Percentiles rank a stretch among this genome's conserved stretches.
Evolutionary conservation across 2,329 filamentous ascomycete genomes (phyloP).

Genomic region (Tolypocladium album): DNA sequence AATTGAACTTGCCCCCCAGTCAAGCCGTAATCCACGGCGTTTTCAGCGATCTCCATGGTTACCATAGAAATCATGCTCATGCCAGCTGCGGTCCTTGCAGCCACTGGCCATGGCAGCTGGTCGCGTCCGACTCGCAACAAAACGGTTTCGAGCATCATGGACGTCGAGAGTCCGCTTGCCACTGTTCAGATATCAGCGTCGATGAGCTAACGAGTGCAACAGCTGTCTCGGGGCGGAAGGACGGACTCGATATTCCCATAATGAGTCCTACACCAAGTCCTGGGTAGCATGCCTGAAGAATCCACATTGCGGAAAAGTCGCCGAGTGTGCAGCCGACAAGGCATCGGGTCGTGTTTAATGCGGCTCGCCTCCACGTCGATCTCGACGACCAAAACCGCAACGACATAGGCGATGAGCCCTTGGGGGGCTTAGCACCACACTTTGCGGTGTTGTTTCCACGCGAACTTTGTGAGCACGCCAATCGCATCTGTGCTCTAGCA

Average conservation of each 20-base stretch:
- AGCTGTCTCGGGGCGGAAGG: not conserved
- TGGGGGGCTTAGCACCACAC: not conserved
- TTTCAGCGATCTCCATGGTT: conserved; percentile 46
- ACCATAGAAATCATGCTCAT: conserved; percentile 51
- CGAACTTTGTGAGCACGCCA: not conserved
- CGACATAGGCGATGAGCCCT: not conserved
- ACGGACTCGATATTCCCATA: conserved; percentile 40
- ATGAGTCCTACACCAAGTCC: conserved; percentile 34
- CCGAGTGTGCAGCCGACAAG: conserved; percentile 42
- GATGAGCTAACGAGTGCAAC: not conserved
- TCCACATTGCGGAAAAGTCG: conserved; percentile 47
- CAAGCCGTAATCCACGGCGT: conserved; percentile 42
- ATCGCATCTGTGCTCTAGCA: not conserved
- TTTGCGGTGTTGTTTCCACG: not conserved
- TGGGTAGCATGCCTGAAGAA: conserved; percentile 35
- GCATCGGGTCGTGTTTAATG: conserved; percentile 43
- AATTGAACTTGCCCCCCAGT: conserved; percentile 39
- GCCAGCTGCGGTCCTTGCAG: conserved; percentile 40
- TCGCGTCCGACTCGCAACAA: conserved; percentile 38
- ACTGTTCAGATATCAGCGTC: conserved; percentile 21
- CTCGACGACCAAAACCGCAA: conserved; percentile 20
- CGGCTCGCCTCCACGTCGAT: conserved; percentile 35
- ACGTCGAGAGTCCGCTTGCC: conserved; percentile 38
- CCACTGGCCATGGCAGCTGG: conserved; percentile 31
- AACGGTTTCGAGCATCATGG: conserved; percentile 39